These are phyloP conservation scores for Durio zibethinus DNA, from an alignment of 345 rosid genomes.

Conservation along the genomic window DNA sequence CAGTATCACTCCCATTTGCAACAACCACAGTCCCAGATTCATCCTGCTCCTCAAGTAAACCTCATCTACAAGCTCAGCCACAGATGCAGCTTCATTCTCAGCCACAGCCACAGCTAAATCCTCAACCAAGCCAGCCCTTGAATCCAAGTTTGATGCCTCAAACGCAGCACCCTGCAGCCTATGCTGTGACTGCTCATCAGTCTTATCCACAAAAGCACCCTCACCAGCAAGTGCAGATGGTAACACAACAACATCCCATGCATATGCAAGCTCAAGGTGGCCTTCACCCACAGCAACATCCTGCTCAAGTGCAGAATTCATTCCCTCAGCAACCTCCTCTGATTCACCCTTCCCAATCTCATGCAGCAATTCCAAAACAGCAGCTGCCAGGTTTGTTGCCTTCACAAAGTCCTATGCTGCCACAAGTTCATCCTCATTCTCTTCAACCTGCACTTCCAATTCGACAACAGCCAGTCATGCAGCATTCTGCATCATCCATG, in stretches of 20 bases:
- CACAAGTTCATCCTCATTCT: constrained; percentile 33
- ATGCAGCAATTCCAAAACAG: constrained; percentile 34
- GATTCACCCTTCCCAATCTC: constrained; percentile 42
- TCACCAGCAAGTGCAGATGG: constrained; percentile 36
- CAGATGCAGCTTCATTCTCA: not conserved
- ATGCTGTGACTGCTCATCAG: constrained; percentile 52
- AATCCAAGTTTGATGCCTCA: constrained; percentile 35
- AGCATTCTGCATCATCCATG: constrained; percentile 37
- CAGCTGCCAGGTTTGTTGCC: constrained; percentile 40
- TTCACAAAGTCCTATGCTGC: constrained; percentile 34
- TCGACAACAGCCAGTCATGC: constrained; percentile 38
- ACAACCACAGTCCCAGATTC: constrained; percentile 35
- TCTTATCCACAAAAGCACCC: constrained; percentile 49
- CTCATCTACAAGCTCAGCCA: constrained; percentile 21
- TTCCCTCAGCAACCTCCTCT: constrained; percentile 48
- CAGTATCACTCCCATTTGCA: constrained; percentile 23
- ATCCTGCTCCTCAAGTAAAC: constrained; percentile 18
- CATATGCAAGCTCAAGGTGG: constrained; percentile 36
- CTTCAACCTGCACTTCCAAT: constrained; percentile 40
- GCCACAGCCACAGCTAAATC: constrained; percentile 8
- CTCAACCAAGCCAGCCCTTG: constrained; percentile 35
- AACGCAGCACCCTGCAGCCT: constrained; percentile 32
- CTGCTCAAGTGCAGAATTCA: constrained; percentile 38
- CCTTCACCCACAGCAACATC: constrained; percentile 36
- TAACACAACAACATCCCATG: constrained; percentile 35